phyloP scores from a whole-genome alignment of 106 monocot genomes.

The Hemerocallis citrina region DNA sequence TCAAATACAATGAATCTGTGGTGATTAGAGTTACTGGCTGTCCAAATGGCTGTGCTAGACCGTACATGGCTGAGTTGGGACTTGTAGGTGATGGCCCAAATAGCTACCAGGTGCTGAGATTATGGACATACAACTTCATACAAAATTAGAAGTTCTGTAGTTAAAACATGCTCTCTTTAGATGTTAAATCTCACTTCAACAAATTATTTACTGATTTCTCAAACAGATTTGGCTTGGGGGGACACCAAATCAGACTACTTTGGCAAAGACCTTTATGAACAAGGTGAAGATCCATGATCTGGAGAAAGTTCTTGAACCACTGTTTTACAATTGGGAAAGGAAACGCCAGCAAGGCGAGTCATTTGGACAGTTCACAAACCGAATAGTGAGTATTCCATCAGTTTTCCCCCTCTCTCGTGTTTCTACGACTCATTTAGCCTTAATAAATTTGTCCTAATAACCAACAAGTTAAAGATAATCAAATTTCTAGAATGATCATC shows the following conservation, averaged over 20 bases:
- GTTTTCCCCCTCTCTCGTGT: not conserved
- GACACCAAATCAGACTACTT: conserved; percentile 66
- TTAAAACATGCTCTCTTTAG: no score
- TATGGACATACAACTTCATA: no score
- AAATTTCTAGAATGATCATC: no score
- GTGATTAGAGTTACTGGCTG: conserved; percentile 93
- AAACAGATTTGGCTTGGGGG: conserved; percentile 94
- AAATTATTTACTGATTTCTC: conserved; percentile 1
- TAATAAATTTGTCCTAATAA: no score
- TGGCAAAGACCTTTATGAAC: conserved; percentile 75
- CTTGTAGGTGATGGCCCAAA: conserved; percentile 97
- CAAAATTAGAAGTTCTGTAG: no score
- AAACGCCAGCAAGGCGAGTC: conserved; percentile 56
- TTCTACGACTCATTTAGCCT: no score
- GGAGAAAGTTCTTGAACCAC: conserved; percentile 83
- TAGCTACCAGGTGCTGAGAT: conserved; percentile 67
- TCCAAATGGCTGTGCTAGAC: conserved; percentile 95
- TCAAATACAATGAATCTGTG: conserved; percentile 57
- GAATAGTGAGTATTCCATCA: conserved; percentile 39
- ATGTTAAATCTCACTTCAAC: no score
- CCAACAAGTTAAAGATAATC: no score
- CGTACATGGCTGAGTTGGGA: conserved; percentile 98
- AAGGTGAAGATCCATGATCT: conserved; percentile 84
- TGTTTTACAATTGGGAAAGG: conserved; percentile 72
- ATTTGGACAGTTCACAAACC: conserved; percentile 64